These are phyloP conservation scores for Scheffersomyces coipomensis DNA, from an alignment of 805 yeast species.

Conservation along the genomic window DNA sequence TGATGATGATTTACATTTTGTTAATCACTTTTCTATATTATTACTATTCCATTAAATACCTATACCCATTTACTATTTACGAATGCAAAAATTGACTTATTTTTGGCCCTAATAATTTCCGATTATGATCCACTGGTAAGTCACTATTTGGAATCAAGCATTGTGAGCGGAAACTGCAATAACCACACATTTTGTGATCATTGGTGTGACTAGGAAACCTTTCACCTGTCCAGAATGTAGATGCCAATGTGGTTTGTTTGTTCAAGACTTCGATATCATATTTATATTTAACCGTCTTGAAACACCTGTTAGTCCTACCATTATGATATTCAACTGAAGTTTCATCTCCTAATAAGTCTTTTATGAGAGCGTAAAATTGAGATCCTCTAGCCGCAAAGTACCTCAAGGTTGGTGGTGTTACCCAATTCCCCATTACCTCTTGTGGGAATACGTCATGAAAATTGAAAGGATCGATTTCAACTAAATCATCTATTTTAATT, in stretches of 20 bases:
- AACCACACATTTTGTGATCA: conserved; percentile 45
- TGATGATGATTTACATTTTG: conserved; percentile 26
- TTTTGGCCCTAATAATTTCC: conserved; percentile 4
- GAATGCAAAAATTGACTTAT: conserved; percentile 8
- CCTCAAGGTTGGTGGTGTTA: conserved; percentile 51
- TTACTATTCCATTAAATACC: no score
- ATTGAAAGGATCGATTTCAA: conserved; percentile 8
- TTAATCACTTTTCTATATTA: not conserved
- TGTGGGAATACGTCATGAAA: conserved; percentile 14
- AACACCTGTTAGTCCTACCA: conserved; percentile 27
- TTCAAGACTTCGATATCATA: conserved; percentile 33
- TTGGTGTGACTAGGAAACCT: conserved; percentile 47
- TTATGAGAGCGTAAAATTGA: conserved; percentile 40
- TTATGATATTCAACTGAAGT: conserved; percentile 55
- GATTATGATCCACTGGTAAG: not conserved
- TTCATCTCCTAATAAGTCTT: conserved; percentile 32
- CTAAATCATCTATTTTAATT: conserved; percentile 12
- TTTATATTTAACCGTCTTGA: conserved; percentile 38
- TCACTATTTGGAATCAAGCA: conserved; percentile 20
- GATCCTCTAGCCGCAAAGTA: conserved; percentile 56
- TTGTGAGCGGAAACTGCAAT: conserved; percentile 49
- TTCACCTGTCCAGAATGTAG: conserved; percentile 59
- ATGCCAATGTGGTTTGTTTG: conserved; percentile 26
- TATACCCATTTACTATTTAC: no score
- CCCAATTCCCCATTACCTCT: conserved; percentile 45